These are phyloP conservation scores for Amylostereum chailletii DNA, from an alignment of 1,284 basidiomycete genomes.

Conservation along the genomic window DNA sequence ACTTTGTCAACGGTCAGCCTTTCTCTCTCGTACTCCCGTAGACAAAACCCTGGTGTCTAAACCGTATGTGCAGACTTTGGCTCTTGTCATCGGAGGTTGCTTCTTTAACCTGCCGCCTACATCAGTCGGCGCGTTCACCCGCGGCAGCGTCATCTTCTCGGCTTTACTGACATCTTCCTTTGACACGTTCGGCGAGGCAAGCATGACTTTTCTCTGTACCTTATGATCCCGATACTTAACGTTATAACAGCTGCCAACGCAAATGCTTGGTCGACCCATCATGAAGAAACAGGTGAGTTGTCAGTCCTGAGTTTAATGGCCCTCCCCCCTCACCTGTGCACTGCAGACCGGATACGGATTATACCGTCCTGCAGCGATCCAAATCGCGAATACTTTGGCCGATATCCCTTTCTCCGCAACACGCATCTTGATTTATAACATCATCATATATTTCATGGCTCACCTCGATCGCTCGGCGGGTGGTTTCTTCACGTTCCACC, in stretches of 20 bases:
- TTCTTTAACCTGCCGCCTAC: slow-evolving; percentile 69
- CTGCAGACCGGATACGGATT: slow-evolving; percentile 66
- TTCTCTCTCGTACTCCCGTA: slow-evolving; percentile 6
- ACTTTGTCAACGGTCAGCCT: slow-evolving; percentile 40
- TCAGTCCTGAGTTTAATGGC: slow-evolving; percentile 17
- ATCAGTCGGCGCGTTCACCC: slow-evolving; percentile 81
- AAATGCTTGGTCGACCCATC: slow-evolving; percentile 76
- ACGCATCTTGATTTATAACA: slow-evolving; percentile 55
- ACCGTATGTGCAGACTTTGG: slow-evolving; percentile 29
- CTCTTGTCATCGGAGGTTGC: slow-evolving; percentile 71
- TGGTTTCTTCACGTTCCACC: slow-evolving; percentile 66
- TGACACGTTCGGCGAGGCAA: slow-evolving; percentile 69
- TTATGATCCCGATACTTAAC: not conserved
- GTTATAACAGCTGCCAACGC: slow-evolving; percentile 42
- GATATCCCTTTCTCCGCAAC: slow-evolving; percentile 70
- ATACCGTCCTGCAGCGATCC: slow-evolving; percentile 71
- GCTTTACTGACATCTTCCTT: slow-evolving; percentile 69
- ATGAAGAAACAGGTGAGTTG: slow-evolving; percentile 44
- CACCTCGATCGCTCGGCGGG: slow-evolving; percentile 52
- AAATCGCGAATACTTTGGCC: slow-evolving; percentile 66
- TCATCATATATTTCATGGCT: slow-evolving; percentile 74
- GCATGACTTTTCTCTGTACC: slow-evolving; percentile 10
- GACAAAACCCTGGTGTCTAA: not conserved
- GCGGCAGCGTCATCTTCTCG: slow-evolving; percentile 76
- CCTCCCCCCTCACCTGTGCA: too few species aligned